Conservation (phyloP, 2,329 filamentous ascomycete species). For the Botrytis squamosa region DNA sequence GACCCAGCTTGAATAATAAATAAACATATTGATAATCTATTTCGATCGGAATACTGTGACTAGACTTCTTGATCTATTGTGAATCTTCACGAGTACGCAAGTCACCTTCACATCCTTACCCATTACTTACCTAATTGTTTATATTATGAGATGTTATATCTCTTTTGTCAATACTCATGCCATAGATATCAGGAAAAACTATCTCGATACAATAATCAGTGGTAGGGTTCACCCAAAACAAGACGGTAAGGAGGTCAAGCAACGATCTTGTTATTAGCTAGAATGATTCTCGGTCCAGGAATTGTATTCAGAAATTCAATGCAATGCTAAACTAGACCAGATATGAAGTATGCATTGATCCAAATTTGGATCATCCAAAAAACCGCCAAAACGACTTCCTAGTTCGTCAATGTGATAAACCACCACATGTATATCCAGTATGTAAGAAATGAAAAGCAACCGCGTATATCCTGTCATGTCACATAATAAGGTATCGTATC, state of each 20-base stretch:
- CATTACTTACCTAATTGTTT: background rate
- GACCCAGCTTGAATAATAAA: background rate
- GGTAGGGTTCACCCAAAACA: background rate
- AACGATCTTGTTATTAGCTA: background rate
- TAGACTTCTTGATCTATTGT: background rate
- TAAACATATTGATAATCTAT: background rate
- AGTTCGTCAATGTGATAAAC: background rate
- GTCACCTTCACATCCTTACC: background rate
- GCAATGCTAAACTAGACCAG: background rate
- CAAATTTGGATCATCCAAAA: background rate
- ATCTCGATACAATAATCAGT: too few species aligned
- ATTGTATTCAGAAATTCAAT: background rate
- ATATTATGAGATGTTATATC: background rate
- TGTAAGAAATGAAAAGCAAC: background rate
- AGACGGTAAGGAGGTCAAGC: background rate
- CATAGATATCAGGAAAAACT: background rate
- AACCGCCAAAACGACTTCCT: background rate
- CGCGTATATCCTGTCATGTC: background rate
- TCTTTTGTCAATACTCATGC: background rate
- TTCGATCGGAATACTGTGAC: background rate
- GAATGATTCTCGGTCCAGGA: background rate
- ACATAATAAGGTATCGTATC: background rate
- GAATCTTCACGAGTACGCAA: background rate
- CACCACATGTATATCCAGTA: background rate
- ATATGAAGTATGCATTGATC: background rate